Evolutionary conservation across 2,329 filamentous ascomycete genomes (phyloP).

Genomic region (Fusarium transvaalense): DNA sequence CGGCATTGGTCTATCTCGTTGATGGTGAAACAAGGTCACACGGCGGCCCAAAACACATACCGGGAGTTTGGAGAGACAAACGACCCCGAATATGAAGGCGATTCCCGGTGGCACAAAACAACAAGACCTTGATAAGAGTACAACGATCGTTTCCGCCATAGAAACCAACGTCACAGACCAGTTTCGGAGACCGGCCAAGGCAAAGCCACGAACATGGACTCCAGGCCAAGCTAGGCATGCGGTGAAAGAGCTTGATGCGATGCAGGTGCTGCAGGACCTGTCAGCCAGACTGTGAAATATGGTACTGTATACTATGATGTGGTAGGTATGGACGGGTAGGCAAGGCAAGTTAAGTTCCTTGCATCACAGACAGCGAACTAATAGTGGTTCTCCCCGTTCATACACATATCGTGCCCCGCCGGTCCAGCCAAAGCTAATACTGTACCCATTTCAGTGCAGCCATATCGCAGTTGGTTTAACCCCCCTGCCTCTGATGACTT

Average conservation of each 20-base stretch:
- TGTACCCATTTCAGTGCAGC: slow-evolving; percentile 11
- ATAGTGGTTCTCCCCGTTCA: slow-evolving; percentile 13
- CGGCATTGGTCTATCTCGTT: background rate
- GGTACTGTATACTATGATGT: background rate
- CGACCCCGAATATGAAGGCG: slow-evolving; percentile 22
- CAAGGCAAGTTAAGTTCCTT: slow-evolving; percentile 37
- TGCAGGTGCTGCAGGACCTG: slow-evolving; percentile 14
- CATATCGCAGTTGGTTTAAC: slow-evolving; percentile 27
- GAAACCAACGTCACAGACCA: slow-evolving; percentile 38
- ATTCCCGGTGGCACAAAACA: slow-evolving; percentile 30
- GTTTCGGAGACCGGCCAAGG: slow-evolving; percentile 22
- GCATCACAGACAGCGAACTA: slow-evolving; percentile 21
- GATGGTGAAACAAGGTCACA: slow-evolving; percentile 20
- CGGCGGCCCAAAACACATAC: slow-evolving; percentile 33
- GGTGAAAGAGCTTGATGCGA: slow-evolving; percentile 10
- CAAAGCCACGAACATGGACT: slow-evolving; percentile 10
- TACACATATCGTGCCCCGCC: slow-evolving; percentile 21
- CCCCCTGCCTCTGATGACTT: slow-evolving; percentile 21
- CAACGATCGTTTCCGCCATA: slow-evolving; percentile 17
- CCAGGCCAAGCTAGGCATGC: slow-evolving; percentile 1
- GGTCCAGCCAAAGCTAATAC: slow-evolving; percentile 1
- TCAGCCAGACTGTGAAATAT: background rate
- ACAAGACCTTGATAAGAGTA: slow-evolving; percentile 8
- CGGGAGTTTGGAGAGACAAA: slow-evolving; percentile 40
- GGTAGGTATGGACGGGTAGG: slow-evolving; percentile 35